A percentile compares a stretch with the other conserved stretches of the same genome.
Conservation (phyloP, 2,329 filamentous ascomycete species). For the Claviceps africana region DNA sequence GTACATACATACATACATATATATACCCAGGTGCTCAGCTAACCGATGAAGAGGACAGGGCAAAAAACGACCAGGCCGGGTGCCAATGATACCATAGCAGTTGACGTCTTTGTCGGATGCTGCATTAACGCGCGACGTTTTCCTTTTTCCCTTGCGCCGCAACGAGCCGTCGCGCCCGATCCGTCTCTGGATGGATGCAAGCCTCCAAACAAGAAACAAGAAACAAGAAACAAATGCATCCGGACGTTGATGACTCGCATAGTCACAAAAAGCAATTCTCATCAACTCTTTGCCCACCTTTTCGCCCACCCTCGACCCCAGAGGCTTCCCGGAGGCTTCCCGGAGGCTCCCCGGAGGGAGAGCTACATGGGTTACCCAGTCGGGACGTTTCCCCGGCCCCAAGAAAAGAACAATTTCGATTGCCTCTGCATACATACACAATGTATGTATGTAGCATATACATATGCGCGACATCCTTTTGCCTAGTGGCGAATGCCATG, state of each 20-base stretch:
- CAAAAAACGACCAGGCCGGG: not conserved
- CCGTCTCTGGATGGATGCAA: not conserved
- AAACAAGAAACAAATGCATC: not conserved
- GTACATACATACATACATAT: too few relatives aligned
- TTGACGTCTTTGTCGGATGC: not conserved
- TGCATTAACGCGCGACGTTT: not conserved
- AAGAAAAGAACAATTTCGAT: not conserved
- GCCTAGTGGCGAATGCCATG: not conserved
- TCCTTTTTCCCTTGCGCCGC: not conserved
- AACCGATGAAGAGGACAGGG: too few relatives aligned
- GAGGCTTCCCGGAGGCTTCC: not conserved
- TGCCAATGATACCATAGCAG: not conserved
- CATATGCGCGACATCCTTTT: not conserved
- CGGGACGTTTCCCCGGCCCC: not conserved
- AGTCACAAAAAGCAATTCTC: not conserved
- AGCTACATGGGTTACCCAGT: not conserved
- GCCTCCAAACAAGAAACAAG: too few relatives aligned
- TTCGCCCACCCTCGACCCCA: not conserved
- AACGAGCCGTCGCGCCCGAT: conserved; percentile 1
- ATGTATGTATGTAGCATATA: too few relatives aligned
- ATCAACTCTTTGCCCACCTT: too few relatives aligned
- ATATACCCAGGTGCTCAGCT: not conserved
- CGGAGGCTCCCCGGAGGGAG: too few relatives aligned
- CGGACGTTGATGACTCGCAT: not conserved
- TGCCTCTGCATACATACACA: too few relatives aligned